Base-by-base conservation (phyloP, 345 rosid genomes). In the Eucalyptus lansdowneana region DNA sequence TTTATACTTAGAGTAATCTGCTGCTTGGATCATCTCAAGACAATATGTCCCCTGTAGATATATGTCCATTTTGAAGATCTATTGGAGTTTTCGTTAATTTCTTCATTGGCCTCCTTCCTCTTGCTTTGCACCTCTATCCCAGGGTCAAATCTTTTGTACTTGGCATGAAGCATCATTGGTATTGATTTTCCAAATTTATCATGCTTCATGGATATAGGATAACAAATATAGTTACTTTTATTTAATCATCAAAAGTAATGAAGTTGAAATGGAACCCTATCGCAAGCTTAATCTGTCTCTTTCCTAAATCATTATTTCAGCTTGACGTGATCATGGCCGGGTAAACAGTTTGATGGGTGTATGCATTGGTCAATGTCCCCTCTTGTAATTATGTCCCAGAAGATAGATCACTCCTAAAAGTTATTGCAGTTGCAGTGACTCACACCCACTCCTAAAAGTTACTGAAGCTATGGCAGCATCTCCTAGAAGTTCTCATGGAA, bases 401-500 rank as follows among this genome's bases (percentile, higher is more conserved):
- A 65, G 72, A 6, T 4, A 65, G 72, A 29, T 8, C 72, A 65
- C 72, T 14, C n/a, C 16, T 65, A 65, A n/a, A 14, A n/a, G 34
- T 65, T 29, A 65, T 29, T 65, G 3, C 37, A 13, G 19, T 65
- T 65, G 14, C 3, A 29, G 72, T 65, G 72, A 7, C 72, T n/a
- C 72, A 29, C 72, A 17, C 37, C 72, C 2, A 29, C 37, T 29
- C 5, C 37, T 65, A 60, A 65, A 14, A 29, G 16, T 65, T 65
- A 14, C 3, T 29, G 3, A 65, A 29, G 72, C 15, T n/a, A n/a
- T 14, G 34, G 34, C 4, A 65, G 34, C 72, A 65, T 65, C 72
- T 7, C 2, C 0, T 10, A 86, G 2, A 37, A 45, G 22, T 86
- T 45, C n/a, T 47, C 37, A 31, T 1, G 6, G 49, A 9, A 80